These are phyloP conservation scores for Eleusine indica DNA, from an alignment of 176 grass and related monocot species.

Conservation along the genomic window DNA sequence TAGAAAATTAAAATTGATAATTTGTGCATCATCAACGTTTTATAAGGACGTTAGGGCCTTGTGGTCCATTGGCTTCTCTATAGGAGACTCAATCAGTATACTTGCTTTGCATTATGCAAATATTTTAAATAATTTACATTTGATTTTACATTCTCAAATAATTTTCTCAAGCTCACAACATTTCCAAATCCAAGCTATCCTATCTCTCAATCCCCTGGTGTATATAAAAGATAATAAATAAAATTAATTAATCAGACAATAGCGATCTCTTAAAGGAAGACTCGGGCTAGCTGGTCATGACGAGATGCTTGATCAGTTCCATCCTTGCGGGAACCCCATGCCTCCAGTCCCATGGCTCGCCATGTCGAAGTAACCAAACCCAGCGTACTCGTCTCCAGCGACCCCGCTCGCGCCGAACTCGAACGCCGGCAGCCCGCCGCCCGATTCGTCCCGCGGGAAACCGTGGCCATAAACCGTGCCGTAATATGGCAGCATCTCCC, in stretches of 20 bases:
- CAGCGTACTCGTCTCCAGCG: conserved; percentile 15
- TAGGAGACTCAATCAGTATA: too few species aligned
- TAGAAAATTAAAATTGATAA: too few species aligned
- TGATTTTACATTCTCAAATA: background rate
- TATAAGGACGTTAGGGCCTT: too few species aligned
- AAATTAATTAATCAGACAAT: conserved; percentile 30
- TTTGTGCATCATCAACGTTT: too few species aligned
- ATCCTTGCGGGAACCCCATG: conserved; percentile 44
- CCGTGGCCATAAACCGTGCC: conserved; percentile 11
- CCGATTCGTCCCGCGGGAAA: conserved; percentile 16
- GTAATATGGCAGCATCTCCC: conserved; percentile 23
- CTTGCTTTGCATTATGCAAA: background rate
- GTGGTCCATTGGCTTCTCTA: too few species aligned
- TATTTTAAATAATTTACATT: background rate
- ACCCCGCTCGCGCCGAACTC: conserved; percentile 7
- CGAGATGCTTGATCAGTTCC: conserved; percentile 20
- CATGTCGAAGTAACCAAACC: conserved; percentile 34
- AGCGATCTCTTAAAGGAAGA: background rate
- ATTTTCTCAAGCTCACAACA: conserved; percentile 11
- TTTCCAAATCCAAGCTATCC: background rate
- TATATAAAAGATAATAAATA: conserved; percentile 3
- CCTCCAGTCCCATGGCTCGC: conserved; percentile 25
- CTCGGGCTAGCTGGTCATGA: too few species aligned
- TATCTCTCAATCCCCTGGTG: background rate
- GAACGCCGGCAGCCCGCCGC: conserved; percentile 1